phyloP scores from a whole-genome alignment of 306 rosid genomes.

The Trifolium fragiferum region DNA sequence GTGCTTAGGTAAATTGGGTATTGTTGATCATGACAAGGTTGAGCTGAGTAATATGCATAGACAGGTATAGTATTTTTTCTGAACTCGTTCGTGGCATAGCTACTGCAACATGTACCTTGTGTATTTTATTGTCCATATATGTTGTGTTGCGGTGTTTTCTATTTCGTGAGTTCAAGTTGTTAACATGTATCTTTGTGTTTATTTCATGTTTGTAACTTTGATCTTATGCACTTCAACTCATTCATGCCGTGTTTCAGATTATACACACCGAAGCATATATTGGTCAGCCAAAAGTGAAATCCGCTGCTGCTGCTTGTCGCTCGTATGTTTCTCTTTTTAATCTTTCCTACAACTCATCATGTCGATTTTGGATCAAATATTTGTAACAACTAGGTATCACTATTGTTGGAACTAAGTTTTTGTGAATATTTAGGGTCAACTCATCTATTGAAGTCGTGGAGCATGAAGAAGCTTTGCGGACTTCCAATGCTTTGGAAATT shows the following conservation, averaged over 20 bases:
- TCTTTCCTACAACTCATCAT: background rate
- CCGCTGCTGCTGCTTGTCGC: conserved; percentile 86
- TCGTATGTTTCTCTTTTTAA: conserved; percentile 54
- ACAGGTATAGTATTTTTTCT: conserved; percentile 58
- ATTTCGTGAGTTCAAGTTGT: background rate
- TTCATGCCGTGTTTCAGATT: conserved; percentile 53
- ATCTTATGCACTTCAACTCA: background rate
- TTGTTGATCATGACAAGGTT: conserved; percentile 91
- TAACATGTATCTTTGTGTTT: conserved; percentile 4
- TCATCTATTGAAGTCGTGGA: conserved; percentile 81
- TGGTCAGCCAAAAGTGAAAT: conserved; percentile 92
- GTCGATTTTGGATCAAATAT: conserved; percentile 28
- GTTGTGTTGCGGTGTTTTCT: conserved; percentile 11
- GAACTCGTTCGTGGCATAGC: background rate
- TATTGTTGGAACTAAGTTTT: conserved; percentile 37
- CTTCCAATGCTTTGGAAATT: conserved; percentile 85
- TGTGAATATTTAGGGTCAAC: conserved; percentile 65
- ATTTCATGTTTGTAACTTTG: conserved; percentile 5
- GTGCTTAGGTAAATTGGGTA: conserved; percentile 73
- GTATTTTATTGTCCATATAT: background rate
- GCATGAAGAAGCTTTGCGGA: conserved; percentile 79
- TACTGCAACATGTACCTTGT: background rate
- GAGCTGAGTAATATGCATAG: conserved; percentile 97
- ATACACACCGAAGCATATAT: conserved; percentile 86
- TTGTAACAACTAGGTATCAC: conserved; percentile 36